Base-by-base conservation (phyloP, 768 basidiomycete species). In the Galerina sulciceps region DNA sequence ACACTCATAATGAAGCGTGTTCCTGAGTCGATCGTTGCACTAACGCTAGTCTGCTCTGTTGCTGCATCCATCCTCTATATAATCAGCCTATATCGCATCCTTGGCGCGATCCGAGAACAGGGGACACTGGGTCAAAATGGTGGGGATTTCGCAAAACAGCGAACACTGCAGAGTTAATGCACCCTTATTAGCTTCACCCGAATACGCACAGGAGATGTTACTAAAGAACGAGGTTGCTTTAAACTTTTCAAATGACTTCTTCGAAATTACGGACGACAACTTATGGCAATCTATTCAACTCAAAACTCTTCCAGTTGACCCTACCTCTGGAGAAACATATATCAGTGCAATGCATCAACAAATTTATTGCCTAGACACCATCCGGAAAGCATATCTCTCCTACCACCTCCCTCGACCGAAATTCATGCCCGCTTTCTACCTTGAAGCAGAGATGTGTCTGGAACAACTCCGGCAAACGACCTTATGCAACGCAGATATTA, bases 401-500 rank as follows among this genome's bases (percentile, higher is more conserved):
- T 44, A 43, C 18, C 50, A 52, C 50, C 20, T 40, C 10, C 11
- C 23, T 6, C 49, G 42, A 17, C 50, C 26, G 8, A 52, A 43
- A 17, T 11, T 45, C 1, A 3, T 18, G 11, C 11, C 49, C 1
- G 13, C 11, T 10, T 8, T 44, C 15, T 58, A 58, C 17, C 14
- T 13, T 18, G 57, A 58, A 6, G 57, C 50, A 3, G 57, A 58
- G 36, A 52, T 52, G 35, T 58, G 57, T 34, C 34, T 58, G n/a
- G 57, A 58, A 38, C 57, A 58, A 23, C 49, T 58, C 22, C 57
- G 57, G 14, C 57, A 58, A 31, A 20, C 17, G 14, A n/a, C 52
- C 9, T 22, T 46, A 42, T 58, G 57, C 42, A 44, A 43, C n/a
- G 31, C 17, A 10, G 57, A 58, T 31, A 17, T 53, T 6, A 58